Evolutionary conservation across 371 early-diverging fungal genomes (phyloP), one percentile per base, ranked within the genome.

Genomic region (Haplosporangium sp.): DNA sequence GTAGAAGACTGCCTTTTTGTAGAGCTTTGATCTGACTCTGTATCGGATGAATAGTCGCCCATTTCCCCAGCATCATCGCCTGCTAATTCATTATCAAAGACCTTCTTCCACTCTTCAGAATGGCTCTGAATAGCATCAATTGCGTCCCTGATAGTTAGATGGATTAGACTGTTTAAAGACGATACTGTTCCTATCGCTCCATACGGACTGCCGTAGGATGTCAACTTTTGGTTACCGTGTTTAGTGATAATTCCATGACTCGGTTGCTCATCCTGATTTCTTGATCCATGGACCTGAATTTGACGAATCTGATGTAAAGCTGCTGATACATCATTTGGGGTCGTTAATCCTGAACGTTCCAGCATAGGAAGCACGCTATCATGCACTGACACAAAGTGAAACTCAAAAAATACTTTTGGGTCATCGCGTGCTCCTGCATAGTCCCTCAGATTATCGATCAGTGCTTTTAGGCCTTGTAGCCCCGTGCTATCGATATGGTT

Each of bases 381-480:
- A 8, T 71, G 66, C 3, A 76, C 67, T 8, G 59, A 67, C 35
- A 68, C 72, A 52, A 76, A 76, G 52, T 76, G 77, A 15, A 76
- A 63, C 40, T 76, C 77, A 61, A 76, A 76, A 44, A 71, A 70
- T 10, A 63, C 55, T 4, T 58, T 35, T 17, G 75, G 61, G 37
- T 69, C 58, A 10, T 70, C 62, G 37, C 59, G 57, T 4, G 60
- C 71, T 13, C 68, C 71, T 3, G 65, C 72, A 72, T 69, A 67
- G n/a, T 63, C 69, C 20, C 34, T 52, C 38, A 69, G 42, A 44
- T 62, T 66, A 9, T 67, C 71, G 37, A 40, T 40, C 10, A 70
- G 53, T 38, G 62, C 52, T 13, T 62, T 44, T 8, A 65, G 34
- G 4, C 71, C 76, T 27, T 76, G 71, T n/a, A 76, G 13, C 5